Evolutionary conservation across 371 early-diverging fungal species (phyloP).

Genomic region (Saksenaea oblongispora): DNA sequence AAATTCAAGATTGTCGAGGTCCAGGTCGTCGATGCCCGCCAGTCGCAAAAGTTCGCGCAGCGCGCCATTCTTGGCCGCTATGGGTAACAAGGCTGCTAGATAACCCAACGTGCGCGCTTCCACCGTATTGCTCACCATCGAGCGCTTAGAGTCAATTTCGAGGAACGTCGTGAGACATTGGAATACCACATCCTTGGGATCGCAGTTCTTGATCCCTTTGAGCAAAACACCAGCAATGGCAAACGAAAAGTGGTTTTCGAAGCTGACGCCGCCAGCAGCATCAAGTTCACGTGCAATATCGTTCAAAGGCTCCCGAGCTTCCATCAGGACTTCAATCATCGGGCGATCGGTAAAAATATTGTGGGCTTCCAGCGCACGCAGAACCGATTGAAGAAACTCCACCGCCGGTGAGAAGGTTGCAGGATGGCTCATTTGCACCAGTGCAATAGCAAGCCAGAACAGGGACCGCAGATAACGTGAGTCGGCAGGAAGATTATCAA

Average conservation of each 20-base stretch:
- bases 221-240: conserved; percentile 80
- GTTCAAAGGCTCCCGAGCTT: conserved; percentile 67
- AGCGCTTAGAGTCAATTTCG: conserved; percentile 65
- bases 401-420: conserved; percentile 75
- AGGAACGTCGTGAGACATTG: conserved; percentile 72
- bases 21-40: conserved; percentile 55
- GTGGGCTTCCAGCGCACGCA: conserved; percentile 72
- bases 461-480: conserved; percentile 77
- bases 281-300: conserved; percentile 73
- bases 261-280: conserved; percentile 72
- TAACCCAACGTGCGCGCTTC: conserved; percentile 73
- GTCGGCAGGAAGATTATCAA: conserved; percentile 74
- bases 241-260: conserved; percentile 84
- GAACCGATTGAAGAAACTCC: conserved; percentile 67
- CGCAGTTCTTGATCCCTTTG: conserved; percentile 79
- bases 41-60: conserved; percentile 63
- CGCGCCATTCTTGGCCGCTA: conserved; percentile 64
- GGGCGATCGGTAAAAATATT: conserved; percentile 67
- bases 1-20: conserved; percentile 56
- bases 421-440: conserved; percentile 86
- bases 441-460: conserved; percentile 88
- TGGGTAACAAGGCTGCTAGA: conserved; percentile 73
- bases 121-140: conserved; percentile 46
- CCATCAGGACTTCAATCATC: conserved; percentile 67
- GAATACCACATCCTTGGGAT: conserved; percentile 71